A percentile compares a stretch with the other conserved stretches of the same genome.
phyloP scores from a whole-genome alignment of 495 filamentous ascomycete genomes.

The Xylaria curta region DNA sequence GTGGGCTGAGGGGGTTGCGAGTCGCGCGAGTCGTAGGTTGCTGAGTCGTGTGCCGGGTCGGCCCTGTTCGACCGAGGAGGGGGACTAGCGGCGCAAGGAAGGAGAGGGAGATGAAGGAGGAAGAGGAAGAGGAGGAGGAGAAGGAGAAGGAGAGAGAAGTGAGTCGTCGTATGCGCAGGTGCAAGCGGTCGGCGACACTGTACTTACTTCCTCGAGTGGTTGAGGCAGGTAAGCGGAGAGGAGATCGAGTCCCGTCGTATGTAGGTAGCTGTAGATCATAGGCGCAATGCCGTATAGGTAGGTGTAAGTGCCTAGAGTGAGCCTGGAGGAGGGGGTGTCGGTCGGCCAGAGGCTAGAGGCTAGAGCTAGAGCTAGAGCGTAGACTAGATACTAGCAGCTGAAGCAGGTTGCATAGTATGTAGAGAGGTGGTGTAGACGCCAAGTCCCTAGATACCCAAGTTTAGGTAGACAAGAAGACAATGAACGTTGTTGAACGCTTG shows the following conservation, averaged over 20 bases:
- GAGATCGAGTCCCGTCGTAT: constrained; percentile 8
- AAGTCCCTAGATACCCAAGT: not conserved
- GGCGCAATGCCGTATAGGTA: constrained; percentile 21
- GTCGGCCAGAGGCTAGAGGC: not conserved
- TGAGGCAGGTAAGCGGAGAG: constrained; percentile 20
- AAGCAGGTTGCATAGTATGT: not conserved
- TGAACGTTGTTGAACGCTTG: not conserved
- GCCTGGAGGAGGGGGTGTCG: not conserved
- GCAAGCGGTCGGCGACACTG: not conserved
- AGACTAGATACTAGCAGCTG: not conserved
- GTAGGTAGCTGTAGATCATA: constrained; percentile 7
- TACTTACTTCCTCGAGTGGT: not conserved
- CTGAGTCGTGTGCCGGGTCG: constrained; percentile 13
- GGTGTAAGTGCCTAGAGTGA: not conserved
- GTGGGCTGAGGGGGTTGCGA: constrained; percentile 5
- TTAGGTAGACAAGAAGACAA: not conserved
- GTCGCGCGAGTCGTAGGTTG: constrained; percentile 12
- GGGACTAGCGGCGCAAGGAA: not conserved
- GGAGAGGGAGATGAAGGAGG: too few species aligned
- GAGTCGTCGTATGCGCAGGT: not conserved
- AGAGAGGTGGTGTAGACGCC: not conserved
- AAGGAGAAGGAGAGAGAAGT: not conserved
- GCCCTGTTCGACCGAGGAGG: not conserved
- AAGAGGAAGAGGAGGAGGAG: not conserved
- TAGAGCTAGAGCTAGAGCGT: not conserved